Percentiles rank a stretch among this genome's conserved stretches.
Evolutionary conservation across 768 basidiomycete species (phyloP).

Genomic region (Psilocybe cubensis): DNA sequence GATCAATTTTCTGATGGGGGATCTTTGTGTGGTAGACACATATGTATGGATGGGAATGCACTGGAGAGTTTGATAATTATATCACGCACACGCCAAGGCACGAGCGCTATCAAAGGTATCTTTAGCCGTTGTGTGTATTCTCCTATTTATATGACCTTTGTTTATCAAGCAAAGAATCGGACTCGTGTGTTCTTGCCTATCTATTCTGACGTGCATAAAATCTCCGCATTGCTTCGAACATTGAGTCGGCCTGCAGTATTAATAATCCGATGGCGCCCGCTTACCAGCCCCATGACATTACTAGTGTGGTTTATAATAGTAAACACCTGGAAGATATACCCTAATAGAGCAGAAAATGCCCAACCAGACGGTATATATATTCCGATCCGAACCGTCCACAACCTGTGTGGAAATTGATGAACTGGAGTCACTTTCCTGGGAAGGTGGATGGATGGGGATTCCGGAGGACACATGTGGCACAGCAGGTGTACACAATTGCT

Average conservation of each 20-base stretch:
- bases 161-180: not conserved
- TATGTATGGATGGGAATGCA: not conserved
- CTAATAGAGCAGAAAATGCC: not conserved
- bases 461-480: constrained; percentile 2
- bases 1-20: constrained; percentile 13
- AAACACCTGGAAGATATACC: not conserved
- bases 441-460: not conserved
- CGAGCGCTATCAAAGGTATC: not conserved
- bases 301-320: not conserved
- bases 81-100: not conserved
- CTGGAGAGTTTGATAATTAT: not conserved
- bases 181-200: not conserved
- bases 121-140: not conserved
- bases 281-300: not conserved
- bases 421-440: not conserved
- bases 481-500: constrained; percentile 1
- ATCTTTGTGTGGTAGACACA: not conserved
- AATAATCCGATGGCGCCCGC: not conserved
- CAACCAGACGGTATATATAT: not conserved
- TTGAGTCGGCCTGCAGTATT: not conserved
- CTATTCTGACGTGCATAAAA: not conserved
- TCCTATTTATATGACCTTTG: not conserved
- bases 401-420: not conserved
- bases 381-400: not conserved
- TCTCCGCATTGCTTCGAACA: not conserved